phyloP scores from a whole-genome alignment of 306 rosid genomes.

The Malus domestica region ASM211411v1 NC_041805.1:23484001-23484500 shows the following conservation, averaged over 20 bases:
- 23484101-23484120: neutral
- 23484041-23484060: neutral
- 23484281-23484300: slow-evolving; percentile 23
- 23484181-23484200: slow-evolving; percentile 72
- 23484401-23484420: slow-evolving; percentile 15
- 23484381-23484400: slow-evolving; percentile 21
- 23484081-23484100: neutral
- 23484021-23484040: neutral
- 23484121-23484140: too few relatives aligned
- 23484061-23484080: neutral
- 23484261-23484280: slow-evolving; percentile 28
- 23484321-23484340: slow-evolving; percentile 34
- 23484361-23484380: slow-evolving; percentile 26
- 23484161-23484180: neutral
- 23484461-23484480: slow-evolving; percentile 44
- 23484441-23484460: slow-evolving; percentile 30
- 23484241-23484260: slow-evolving; percentile 20
- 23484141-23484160: neutral
- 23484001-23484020: neutral
- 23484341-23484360: slow-evolving; percentile 27
- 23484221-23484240: slow-evolving; percentile 29
- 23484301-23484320: slow-evolving; percentile 25
- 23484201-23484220: slow-evolving; percentile 65
- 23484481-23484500: slow-evolving; percentile 60
- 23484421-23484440: slow-evolving; percentile 29